These are phyloP conservation scores for Tephrocybe sp. DNA, from an alignment of 768 basidiomycete genomes.

Conservation along the genomic window DNA sequence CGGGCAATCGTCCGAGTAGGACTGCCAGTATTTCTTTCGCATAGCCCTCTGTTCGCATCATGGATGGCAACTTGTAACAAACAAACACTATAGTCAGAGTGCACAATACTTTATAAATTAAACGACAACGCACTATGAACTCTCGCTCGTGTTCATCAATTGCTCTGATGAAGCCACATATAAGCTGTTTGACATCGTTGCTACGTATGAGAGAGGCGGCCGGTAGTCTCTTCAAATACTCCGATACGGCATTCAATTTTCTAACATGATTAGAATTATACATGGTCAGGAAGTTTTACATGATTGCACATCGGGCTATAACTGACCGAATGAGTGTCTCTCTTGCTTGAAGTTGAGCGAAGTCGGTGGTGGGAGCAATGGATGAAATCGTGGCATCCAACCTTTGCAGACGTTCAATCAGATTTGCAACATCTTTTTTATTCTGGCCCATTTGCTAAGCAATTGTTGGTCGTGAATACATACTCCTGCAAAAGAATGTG, in stretches of 20 bases:
- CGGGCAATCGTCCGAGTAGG: neutral
- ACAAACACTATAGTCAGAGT: neutral
- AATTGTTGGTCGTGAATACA: neutral
- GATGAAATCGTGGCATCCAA: neutral
- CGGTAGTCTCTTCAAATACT: neutral
- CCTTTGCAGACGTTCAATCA: neutral
- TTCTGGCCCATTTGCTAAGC: neutral
- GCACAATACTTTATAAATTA: neutral
- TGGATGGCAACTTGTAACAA: neutral
- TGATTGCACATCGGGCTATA: neutral
- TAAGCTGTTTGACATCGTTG: neutral
- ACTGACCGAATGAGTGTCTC: neutral
- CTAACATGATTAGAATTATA: neutral
- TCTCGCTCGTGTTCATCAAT: neutral
- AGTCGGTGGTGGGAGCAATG: neutral
- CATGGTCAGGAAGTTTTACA: no score
- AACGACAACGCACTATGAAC: neutral
- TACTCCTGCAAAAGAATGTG: no score
- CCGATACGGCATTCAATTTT: neutral
- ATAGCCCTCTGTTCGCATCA: neutral
- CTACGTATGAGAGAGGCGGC: neutral
- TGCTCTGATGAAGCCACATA: neutral
- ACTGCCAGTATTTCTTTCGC: neutral
- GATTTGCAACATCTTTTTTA: neutral
- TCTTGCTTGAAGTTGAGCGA: neutral